Evolutionary conservation across 2,329 filamentous ascomycete genomes (phyloP).

Genomic region (Fusarium gaditjirri): DNA sequence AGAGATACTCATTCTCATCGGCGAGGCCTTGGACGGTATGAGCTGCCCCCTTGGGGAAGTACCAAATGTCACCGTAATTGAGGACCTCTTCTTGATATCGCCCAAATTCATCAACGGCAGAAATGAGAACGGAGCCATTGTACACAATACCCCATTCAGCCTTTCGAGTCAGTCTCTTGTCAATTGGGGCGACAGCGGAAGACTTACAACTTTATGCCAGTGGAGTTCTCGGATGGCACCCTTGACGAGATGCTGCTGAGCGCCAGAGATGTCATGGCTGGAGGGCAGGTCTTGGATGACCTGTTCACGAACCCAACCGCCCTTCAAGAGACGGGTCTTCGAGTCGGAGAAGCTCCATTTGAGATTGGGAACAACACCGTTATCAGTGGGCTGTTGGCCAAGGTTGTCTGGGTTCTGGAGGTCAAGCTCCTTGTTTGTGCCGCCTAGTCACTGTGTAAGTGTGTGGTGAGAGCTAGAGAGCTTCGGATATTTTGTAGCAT

Average conservation of each 20-base stretch:
- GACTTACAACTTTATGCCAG: conserved; percentile 72
- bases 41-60: conserved; percentile 73
- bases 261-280: conserved; percentile 73
- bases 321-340: conserved; percentile 68
- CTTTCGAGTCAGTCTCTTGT: conserved; percentile 46
- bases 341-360: conserved; percentile 78
- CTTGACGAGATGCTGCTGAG: conserved; percentile 75
- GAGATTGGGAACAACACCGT: conserved; percentile 71
- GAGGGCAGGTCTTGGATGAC: conserved; percentile 73
- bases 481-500: accelerated
- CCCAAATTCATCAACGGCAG: conserved; percentile 71
- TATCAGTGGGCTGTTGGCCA: conserved; percentile 69
- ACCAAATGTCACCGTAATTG: conserved; percentile 73
- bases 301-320: conserved; percentile 74
- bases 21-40: conserved; percentile 73
- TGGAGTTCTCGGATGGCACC: conserved; percentile 74
- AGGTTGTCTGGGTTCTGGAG: conserved; percentile 72
- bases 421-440: conserved; percentile 71
- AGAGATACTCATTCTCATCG: conserved; percentile 74
- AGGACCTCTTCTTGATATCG: conserved; percentile 65
- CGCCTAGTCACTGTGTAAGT: conserved; percentile 52
- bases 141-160: conserved; percentile 76
- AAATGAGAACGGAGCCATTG: conserved; percentile 65
- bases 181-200: accelerated
- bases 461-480: accelerated